Base-by-base conservation (phyloP, 768 basidiomycete genomes). In the Pleurotus giganteus region DNA sequence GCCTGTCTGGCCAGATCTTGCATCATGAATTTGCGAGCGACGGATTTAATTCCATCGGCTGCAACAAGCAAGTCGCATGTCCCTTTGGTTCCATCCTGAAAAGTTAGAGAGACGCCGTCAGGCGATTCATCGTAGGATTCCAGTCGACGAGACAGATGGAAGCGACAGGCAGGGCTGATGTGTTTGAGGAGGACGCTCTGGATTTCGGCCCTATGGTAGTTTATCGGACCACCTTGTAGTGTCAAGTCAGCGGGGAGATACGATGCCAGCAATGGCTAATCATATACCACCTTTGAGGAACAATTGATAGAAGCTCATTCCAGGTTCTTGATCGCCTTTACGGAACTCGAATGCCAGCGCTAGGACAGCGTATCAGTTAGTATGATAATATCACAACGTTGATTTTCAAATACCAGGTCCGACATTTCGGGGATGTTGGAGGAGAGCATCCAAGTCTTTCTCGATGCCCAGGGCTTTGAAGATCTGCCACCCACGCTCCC, bases 171-270 rank as follows among this genome's bases (percentile, higher is more conserved):
- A 2, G 69, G 44, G 2, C 68, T 60, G 37, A 80, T 56, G 55
- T 70, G 62, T 8, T 67, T 63, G 28, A 81, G 64, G 19, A 82
- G 64, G 8, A 72, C 66, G 7, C 63, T 52, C 36, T 80, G 77
- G 42, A 82, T 71, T 51, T 81, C 77, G 4, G 74, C 71, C 28
- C 81, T 73, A 57, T 80, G 80, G 50, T 61, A 67, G 5, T 42
- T 41, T 27, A 69, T 49, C 1, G 55, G 36, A 8, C 68, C 69
- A 7, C 60, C 71, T 72, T 21, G 42, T 26, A 17, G 4, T 23
- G 52, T 27, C 12, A 2, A 41, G 15, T 29, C 46, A 47, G 8
- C 43, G 23, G 6, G 43, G 28, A 32, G 47, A 28, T 52, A 52
- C 17, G 45, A 9, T 12, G 45, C 15, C 7, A 31, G 23, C 24